Evolutionary conservation across 805 yeast genomes (phyloP).

Genomic region (Ogataea minuta): DNA sequence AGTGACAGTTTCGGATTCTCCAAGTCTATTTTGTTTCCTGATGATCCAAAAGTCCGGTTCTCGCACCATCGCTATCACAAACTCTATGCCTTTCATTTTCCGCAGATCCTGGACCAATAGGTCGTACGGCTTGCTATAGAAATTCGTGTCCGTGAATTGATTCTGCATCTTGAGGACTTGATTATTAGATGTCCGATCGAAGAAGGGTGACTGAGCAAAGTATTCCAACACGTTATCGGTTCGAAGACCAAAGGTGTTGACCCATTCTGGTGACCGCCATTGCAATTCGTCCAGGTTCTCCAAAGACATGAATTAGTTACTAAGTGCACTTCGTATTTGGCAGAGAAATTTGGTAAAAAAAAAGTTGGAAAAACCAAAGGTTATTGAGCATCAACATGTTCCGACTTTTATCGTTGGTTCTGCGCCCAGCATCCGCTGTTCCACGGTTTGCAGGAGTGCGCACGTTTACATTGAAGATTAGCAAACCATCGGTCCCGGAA

Average conservation of each 20-base stretch:
- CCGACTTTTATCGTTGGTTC: constrained; percentile 1
- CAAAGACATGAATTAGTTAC: constrained; percentile 12
- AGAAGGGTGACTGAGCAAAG: constrained; percentile 91
- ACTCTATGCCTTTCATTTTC: constrained; percentile 85
- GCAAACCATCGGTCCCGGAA: constrained; percentile 35
- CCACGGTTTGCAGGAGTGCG: constrained; percentile 1
- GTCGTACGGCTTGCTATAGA: constrained; percentile 34
- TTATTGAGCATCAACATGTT: constrained; percentile 3
- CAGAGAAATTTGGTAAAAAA: constrained; percentile 4
- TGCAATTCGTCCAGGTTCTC: constrained; percentile 77
- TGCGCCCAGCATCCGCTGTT: background rate
- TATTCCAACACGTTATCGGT: constrained; percentile 92
- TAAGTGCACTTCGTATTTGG: background rate
- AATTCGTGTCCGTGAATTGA: constrained; percentile 62
- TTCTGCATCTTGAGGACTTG: constrained; percentile 95
- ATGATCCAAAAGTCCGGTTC: constrained; percentile 95
- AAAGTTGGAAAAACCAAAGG: background rate
- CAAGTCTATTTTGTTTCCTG: constrained; percentile 69
- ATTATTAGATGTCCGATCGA: constrained; percentile 89
- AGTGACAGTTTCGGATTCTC: constrained; percentile 49
- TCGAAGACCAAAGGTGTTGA: constrained; percentile 80
- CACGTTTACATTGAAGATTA: constrained; percentile 1
- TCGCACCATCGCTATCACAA: constrained; percentile 64
- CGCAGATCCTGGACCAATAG: constrained; percentile 48
- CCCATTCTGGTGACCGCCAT: constrained; percentile 98